These are phyloP conservation scores for Cercospora zeae-maydis DNA, from an alignment of 2,329 filamentous ascomycete genomes.

Conservation along the genomic window DNA sequence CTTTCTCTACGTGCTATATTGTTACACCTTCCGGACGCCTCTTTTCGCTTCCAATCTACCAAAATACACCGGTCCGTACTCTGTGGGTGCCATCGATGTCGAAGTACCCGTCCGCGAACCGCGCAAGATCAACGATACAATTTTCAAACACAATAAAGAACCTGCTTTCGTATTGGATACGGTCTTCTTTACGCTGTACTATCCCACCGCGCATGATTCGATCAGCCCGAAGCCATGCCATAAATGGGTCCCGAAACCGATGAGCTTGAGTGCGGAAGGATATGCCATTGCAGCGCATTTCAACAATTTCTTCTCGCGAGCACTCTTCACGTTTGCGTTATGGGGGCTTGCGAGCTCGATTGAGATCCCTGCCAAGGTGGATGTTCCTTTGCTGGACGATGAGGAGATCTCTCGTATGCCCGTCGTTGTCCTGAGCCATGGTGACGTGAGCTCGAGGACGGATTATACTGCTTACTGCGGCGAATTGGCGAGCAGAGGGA, in stretches of 20 bases:
- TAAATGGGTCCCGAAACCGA: slow-evolving; percentile 43
- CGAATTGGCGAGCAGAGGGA: slow-evolving; percentile 43
- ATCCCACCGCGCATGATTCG: slow-evolving; percentile 35
- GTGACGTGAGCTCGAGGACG: slow-evolving; percentile 44
- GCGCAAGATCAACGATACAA: slow-evolving; percentile 34
- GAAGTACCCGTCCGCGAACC: slow-evolving; percentile 34
- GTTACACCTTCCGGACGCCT: slow-evolving; percentile 39
- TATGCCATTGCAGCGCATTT: slow-evolving; percentile 41
- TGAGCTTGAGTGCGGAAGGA: slow-evolving; percentile 41
- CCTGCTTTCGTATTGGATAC: slow-evolving; percentile 42
- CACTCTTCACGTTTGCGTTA: slow-evolving; percentile 38
- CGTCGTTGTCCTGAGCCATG: slow-evolving; percentile 43
- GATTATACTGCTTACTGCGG: slow-evolving; percentile 45
- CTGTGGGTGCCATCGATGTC: slow-evolving; percentile 42
- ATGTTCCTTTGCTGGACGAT: slow-evolving; percentile 29
- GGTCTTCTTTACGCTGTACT: slow-evolving; percentile 44
- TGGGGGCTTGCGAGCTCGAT: slow-evolving; percentile 42
- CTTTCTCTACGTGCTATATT: slow-evolving; percentile 36
- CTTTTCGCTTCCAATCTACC: slow-evolving; percentile 41
- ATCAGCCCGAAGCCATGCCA: slow-evolving; percentile 30
- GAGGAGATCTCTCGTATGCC: slow-evolving; percentile 30
- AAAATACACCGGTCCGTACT: slow-evolving; percentile 40
- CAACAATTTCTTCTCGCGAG: slow-evolving; percentile 34
- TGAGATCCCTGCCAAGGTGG: slow-evolving; percentile 42
- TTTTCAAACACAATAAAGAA: slow-evolving; percentile 37